Percentiles rank a stretch among this genome's conserved stretches.
Evolutionary conservation across 2,329 filamentous ascomycete genomes (phyloP).

Genomic region (Beauveria asiatica): DNA sequence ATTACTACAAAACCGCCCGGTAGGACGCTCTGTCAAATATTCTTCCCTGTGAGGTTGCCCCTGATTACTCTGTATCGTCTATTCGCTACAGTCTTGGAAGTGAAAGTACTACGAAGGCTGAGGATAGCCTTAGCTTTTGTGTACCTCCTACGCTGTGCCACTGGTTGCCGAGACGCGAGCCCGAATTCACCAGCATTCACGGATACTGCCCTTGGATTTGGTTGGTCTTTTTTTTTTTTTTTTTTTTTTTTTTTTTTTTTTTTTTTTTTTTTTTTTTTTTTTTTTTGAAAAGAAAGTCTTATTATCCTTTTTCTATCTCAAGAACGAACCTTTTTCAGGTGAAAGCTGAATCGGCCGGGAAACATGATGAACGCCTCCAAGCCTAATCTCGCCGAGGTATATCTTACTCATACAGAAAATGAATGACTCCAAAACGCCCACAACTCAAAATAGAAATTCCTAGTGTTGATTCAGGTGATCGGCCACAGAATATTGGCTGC

Average conservation of each 20-base stretch:
- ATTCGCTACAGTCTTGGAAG: too few species aligned
- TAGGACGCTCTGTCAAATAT: too few species aligned
- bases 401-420: not conserved
- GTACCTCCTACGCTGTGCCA: too few species aligned
- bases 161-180: too few species aligned
- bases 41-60: too few species aligned
- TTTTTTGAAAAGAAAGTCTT: not conserved
- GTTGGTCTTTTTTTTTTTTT: not conserved
- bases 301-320: not conserved
- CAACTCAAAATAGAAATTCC: not conserved
- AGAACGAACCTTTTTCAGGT: not conserved
- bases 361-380: not conserved
- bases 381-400: not conserved
- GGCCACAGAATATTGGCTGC: constrained; percentile 42
- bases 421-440: not conserved
- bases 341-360: not conserved
- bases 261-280: not conserved
- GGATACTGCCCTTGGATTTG: not conserved
- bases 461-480: constrained; percentile 17
- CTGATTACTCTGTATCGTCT: too few species aligned
- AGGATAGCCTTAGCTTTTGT: too few species aligned
- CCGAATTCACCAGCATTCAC: too few species aligned
- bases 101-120: too few species aligned
- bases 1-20: too few species aligned
- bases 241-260: not conserved